Conservation (phyloP, 2,329 filamentous ascomycete genomes). For the Ophiobolus disseminans region DNA sequence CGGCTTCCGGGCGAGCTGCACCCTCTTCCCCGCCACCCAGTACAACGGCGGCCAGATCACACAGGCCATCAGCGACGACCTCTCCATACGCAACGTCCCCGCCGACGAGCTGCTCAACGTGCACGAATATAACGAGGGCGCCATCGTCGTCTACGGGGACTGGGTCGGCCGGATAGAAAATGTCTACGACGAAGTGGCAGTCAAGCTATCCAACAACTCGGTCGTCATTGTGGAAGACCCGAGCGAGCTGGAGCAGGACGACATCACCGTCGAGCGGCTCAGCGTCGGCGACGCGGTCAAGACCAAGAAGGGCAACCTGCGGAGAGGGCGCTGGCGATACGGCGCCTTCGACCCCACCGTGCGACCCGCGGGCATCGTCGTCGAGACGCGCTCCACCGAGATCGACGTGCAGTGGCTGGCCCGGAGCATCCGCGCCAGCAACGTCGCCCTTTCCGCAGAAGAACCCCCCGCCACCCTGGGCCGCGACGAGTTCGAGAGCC, state of each 20-base stretch:
- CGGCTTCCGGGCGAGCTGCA: slow-evolving; percentile 56
- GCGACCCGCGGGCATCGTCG: slow-evolving; percentile 59
- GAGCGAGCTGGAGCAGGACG: slow-evolving; percentile 48
- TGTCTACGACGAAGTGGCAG: slow-evolving; percentile 57
- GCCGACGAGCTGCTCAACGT: slow-evolving; percentile 55
- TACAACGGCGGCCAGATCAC: slow-evolving; percentile 35
- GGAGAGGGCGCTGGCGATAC: slow-evolving; percentile 60
- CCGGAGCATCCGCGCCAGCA: slow-evolving; percentile 47
- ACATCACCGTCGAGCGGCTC: slow-evolving; percentile 47
- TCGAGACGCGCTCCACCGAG: slow-evolving; percentile 56
- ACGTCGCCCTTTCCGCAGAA: slow-evolving; percentile 21
- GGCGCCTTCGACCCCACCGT: slow-evolving; percentile 60
- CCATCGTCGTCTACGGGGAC: slow-evolving; percentile 61
- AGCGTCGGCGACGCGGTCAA: slow-evolving; percentile 59
- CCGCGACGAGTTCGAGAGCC: slow-evolving; percentile 53
- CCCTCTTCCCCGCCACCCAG: slow-evolving; percentile 47
- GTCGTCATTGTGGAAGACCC: slow-evolving; percentile 61
- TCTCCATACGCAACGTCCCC: slow-evolving; percentile 51
- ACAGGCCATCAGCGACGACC: slow-evolving; percentile 34
- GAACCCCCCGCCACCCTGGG: slow-evolving; percentile 44
- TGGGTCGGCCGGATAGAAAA: slow-evolving; percentile 64
- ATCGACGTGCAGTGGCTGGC: slow-evolving; percentile 62
- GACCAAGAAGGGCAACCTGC: slow-evolving; percentile 60
- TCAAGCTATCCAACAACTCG: slow-evolving; percentile 60
- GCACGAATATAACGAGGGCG: slow-evolving; percentile 57